phyloP scores from a whole-genome alignment of 352 stramenopile genomes.

The Globisporangium barbulae region DNA sequence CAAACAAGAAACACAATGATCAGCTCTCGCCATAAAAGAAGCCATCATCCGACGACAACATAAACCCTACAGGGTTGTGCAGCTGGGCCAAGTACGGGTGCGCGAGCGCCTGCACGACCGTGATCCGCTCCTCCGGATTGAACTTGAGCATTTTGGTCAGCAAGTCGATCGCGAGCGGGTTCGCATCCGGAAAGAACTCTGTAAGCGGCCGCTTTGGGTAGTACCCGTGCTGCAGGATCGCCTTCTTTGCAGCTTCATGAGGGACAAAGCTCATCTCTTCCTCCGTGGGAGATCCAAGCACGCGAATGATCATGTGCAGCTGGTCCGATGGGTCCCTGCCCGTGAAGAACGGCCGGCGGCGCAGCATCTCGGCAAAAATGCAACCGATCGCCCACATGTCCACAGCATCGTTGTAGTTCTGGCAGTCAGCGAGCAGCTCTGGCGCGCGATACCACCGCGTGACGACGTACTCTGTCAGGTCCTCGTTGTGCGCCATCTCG shows the following conservation, averaged over 20 bases:
- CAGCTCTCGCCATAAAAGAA: not conserved
- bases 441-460: slow-evolving; percentile 89
- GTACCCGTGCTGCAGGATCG: slow-evolving; percentile 79
- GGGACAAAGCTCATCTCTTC: slow-evolving; percentile 97
- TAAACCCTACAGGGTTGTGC: slow-evolving; percentile 79
- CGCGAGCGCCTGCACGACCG: slow-evolving; percentile 85
- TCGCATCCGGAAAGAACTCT: slow-evolving; percentile 86
- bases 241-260: slow-evolving; percentile 85
- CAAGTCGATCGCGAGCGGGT: slow-evolving; percentile 80
- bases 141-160: slow-evolving; percentile 92
- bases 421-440: slow-evolving; percentile 86
- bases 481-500: slow-evolving; percentile 77
- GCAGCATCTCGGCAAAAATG: slow-evolving; percentile 99
- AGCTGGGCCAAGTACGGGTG: slow-evolving; percentile 90
- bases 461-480: slow-evolving; percentile 88
- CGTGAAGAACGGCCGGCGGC: slow-evolving; percentile 91
- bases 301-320: slow-evolving; percentile 82
- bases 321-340: slow-evolving; percentile 80
- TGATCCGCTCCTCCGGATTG: slow-evolving; percentile 93
- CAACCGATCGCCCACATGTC: slow-evolving; percentile 97
- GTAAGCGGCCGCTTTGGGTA: slow-evolving; percentile 77
- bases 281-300: slow-evolving; percentile 93
- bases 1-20: not conserved
- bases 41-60: not conserved
- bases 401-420: slow-evolving; percentile 96